These are phyloP conservation scores for Coniferiporia sulphurascens DNA, from an alignment of 1,284 basidiomycete species.

Conservation along the genomic window DNA sequence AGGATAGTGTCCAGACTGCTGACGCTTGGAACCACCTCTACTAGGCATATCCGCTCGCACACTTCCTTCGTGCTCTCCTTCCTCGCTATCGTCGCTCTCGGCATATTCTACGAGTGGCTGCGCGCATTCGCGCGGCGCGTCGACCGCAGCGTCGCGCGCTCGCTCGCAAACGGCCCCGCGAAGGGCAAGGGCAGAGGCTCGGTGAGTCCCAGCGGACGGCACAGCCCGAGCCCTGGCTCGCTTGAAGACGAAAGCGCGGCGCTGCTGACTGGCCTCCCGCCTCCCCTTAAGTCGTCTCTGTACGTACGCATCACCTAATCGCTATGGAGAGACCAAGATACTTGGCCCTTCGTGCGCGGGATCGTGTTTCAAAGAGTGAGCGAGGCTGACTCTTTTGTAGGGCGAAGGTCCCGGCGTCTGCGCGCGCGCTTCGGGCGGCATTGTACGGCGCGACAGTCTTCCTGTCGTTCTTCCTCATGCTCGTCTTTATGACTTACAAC, in stretches of 20 bases:
- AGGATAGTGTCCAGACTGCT: background rate
- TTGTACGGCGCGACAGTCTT: slow-evolving; percentile 66
- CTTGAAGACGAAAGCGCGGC: slow-evolving; percentile 45
- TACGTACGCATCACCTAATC: slow-evolving; percentile 9
- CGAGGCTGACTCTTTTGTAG: slow-evolving; percentile 27
- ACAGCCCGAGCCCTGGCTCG: slow-evolving; percentile 29
- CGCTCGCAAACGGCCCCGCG: slow-evolving; percentile 30
- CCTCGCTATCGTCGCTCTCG: slow-evolving; percentile 55
- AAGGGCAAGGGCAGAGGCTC: slow-evolving; percentile 42
- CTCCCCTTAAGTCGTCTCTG: slow-evolving; percentile 13
- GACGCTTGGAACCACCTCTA: too few relatives aligned
- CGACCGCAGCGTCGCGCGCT: slow-evolving; percentile 52
- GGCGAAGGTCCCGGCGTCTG: slow-evolving; percentile 41
- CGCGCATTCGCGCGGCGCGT: slow-evolving; percentile 53
- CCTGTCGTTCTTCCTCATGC: slow-evolving; percentile 82
- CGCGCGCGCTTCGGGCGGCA: slow-evolving; percentile 52
- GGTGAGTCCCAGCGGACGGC: slow-evolving; percentile 33
- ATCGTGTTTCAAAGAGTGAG: slow-evolving; percentile 39
- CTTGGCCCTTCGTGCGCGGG: slow-evolving; percentile 28
- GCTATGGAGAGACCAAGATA: background rate
- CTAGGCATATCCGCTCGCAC: slow-evolving; percentile 50
- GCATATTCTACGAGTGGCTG: slow-evolving; percentile 72
- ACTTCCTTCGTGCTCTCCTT: slow-evolving; percentile 56
- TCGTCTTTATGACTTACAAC: slow-evolving; percentile 87
- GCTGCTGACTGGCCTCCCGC: slow-evolving; percentile 43